Base-by-base conservation (phyloP, 768 basidiomycete genomes). In the Trametes maxima region DNA sequence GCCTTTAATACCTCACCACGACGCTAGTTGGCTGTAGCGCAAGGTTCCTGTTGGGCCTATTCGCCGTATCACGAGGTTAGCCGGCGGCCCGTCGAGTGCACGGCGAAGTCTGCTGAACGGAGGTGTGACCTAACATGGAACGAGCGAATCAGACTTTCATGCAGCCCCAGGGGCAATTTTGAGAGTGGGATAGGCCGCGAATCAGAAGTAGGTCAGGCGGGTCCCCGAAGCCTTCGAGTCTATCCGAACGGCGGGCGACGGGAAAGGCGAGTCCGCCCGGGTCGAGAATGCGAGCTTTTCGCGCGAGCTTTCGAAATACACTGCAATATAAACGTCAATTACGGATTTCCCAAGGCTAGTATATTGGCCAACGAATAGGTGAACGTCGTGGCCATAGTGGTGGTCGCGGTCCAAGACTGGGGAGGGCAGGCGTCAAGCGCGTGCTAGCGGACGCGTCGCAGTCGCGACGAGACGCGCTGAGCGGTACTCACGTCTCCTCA, bases 31-130 rank as follows among this genome's bases (percentile, higher is more conserved):
- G 33, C 40, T n/a, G 7, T 17, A 39, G 39, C 13, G 12, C 35
- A 10, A 24, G 16, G n/a, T 28, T 13, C 13, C 28, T 28, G 43
- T 44, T 25, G 57, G 43, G 22, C 35, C 40, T n/a, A 28, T 16
- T 17, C 14, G 5, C 6, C 7, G 39, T 40, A 52, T 63, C 62
- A 63, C 62, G 57, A 54, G 62, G 52, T 6, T 43, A 49, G 17
- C 57, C 28, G 40, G 57, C 62, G 62, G 62, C 45, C 62, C 62
- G 62, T 22, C 37, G 24, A 3, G 16, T 17, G 43, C n/a, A 51
- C 45, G 39, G 28, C 39, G 22, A 46, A 36, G 62, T 63, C 62
- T 54, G 62, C 57, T 63, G 62, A 54, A 55, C 62, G 43, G 3
- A 44, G 33, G 47, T 53, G 60, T 57, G 52, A 54, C 39, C 42